phyloP scores from a whole-genome alignment of 305 asterid genomes.

The Fraxinus sp. region DNA sequence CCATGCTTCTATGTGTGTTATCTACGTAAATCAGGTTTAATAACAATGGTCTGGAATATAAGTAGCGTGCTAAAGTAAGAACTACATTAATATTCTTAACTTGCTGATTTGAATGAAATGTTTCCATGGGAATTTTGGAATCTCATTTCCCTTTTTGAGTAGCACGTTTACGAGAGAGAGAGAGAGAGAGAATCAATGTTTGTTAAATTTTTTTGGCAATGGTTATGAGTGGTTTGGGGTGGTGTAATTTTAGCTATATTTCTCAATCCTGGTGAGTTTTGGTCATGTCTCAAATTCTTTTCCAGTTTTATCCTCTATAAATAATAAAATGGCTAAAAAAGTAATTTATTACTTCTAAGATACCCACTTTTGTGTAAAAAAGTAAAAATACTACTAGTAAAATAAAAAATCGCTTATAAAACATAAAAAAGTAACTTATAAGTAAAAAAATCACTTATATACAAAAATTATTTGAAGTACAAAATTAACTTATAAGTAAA shows the following conservation, averaged over 20 bases:
- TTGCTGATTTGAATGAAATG: background rate
- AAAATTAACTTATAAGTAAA: too few species aligned
- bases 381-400: background rate
- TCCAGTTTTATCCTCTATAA: background rate
- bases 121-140: background rate
- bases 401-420: background rate
- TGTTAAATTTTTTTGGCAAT: too few species aligned
- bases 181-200: background rate
- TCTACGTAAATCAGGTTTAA: background rate
- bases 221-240: background rate
- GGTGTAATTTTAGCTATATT: background rate
- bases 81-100: background rate
- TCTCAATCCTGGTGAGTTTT: background rate
- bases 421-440: background rate
- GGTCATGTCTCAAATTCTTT: background rate
- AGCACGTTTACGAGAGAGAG: background rate
- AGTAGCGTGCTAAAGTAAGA: background rate
- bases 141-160: background rate
- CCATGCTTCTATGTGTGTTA: background rate
- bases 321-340: too few species aligned
- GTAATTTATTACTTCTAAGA: too few species aligned
- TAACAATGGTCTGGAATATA: background rate
- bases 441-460: too few species aligned
- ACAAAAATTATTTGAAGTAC: background rate
- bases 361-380: background rate